Evolutionary conservation across 148 eudicot genomes (phyloP).

Genomic region (Polygonum aviculare): DNA sequence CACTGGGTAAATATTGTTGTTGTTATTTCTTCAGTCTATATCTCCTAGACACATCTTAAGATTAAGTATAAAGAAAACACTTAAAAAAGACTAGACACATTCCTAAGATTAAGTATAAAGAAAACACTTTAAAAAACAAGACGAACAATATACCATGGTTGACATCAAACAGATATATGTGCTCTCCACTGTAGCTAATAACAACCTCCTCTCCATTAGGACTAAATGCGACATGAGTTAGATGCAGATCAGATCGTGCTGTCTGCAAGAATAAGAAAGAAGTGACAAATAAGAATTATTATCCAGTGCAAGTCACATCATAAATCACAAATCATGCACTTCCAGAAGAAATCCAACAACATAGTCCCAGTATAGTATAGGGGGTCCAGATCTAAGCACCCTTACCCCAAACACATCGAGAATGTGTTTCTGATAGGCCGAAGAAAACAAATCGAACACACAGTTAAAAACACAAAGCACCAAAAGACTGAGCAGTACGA

Average conservation of each 20-base stretch:
- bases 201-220: conserved; percentile 90
- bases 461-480: too few relatives aligned
- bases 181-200: conserved; percentile 87
- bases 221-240: conserved; percentile 90
- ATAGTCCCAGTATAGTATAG: neutral
- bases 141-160: conserved; percentile 25
- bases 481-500: too few relatives aligned
- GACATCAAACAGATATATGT: conserved; percentile 91
- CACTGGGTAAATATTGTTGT: too few relatives aligned
- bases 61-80: neutral
- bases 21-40: too few relatives aligned
- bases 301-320: neutral
- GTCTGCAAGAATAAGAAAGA: conserved; percentile 29
- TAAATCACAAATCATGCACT: neutral
- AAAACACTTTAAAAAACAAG: neutral
- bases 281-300: neutral
- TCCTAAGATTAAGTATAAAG: neutral
- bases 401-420: too few relatives aligned
- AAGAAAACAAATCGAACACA: too few relatives aligned
- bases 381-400: too few relatives aligned
- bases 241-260: conserved; percentile 65
- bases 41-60: neutral
- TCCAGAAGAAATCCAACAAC: neutral
- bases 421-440: too few relatives aligned
- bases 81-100: neutral